Evolutionary conservation across 371 early-diverging fungal genomes (phyloP), one percentile per base, ranked within the genome.

Genomic region (Parasitella parasitica): DNA sequence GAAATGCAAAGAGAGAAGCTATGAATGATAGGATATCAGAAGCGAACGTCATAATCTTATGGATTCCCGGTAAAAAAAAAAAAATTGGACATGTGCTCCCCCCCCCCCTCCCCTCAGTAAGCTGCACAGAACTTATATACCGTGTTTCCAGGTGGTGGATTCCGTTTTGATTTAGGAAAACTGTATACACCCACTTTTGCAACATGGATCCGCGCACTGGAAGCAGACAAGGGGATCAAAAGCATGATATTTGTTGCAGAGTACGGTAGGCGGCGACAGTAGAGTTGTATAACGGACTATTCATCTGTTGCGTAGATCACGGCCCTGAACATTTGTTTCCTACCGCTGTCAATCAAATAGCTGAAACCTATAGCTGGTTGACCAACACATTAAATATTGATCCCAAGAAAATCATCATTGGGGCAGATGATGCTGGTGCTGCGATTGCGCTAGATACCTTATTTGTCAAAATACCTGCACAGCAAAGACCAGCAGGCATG

Each of bases 61-160:
- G 79, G 79, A 61, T 78, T 34, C 76, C 76, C 54, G 79, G 79
- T 76, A 72, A 28, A 34, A n/a, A n/a, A n/a, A n/a, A n/a, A n/a
- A n/a, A n/a, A n/a, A n/a, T n/a, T n/a, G n/a, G n/a, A n/a, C n/a
- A n/a, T n/a, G n/a, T n/a, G n/a, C n/a, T n/a, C n/a, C n/a, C n/a
- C n/a, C n/a, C n/a, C n/a, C n/a, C n/a, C n/a, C n/a, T n/a, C n/a
- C n/a, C n/a, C n/a, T n/a, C n/a, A n/a, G n/a, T n/a, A n/a, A n/a
- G n/a, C n/a, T n/a, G n/a, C n/a, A n/a, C n/a, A n/a, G n/a, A n/a
- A n/a, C n/a, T n/a, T n/a, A n/a, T n/a, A 32, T 32, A 32, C 11
- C 1, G 13, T 24, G 18, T 34, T 16, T 16, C 8, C 34, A 78
- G 79, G 79, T 34, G 79, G 76, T 13, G 79, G 79, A 22, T 78